Percentiles rank a stretch among this genome's conserved stretches.
Conservation (phyloP, 2,329 filamentous ascomycete species). For the Venturia nashicola region DNA sequence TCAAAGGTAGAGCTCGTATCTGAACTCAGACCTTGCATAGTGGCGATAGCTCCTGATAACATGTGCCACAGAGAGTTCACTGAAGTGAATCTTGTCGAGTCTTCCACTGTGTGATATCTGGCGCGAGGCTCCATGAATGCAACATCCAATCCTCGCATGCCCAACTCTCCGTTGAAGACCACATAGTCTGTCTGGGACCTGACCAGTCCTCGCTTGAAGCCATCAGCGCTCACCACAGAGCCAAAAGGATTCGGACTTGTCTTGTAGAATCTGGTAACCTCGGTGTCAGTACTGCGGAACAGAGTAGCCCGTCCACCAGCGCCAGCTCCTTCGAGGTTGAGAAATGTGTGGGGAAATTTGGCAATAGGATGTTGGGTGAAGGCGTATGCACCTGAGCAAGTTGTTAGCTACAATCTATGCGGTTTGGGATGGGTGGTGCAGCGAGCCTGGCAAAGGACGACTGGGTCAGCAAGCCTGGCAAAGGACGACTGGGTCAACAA, state of each 20-base stretch:
- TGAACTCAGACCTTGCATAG: slow-evolving; percentile 57
- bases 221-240: slow-evolving; percentile 68
- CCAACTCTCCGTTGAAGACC: slow-evolving; percentile 65
- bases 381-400: slow-evolving; percentile 45
- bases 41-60: slow-evolving; percentile 71
- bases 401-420: background rate
- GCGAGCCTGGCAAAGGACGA: background rate
- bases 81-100: slow-evolving; percentile 72
- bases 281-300: slow-evolving; percentile 77
- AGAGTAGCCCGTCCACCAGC: slow-evolving; percentile 79
- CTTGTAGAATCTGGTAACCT: slow-evolving; percentile 70
- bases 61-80: slow-evolving; percentile 75
- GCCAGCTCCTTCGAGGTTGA: slow-evolving; percentile 91
- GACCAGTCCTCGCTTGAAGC: slow-evolving; percentile 67
- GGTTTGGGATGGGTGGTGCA: too few relatives aligned
- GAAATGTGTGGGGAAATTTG: slow-evolving; percentile 70
- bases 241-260: slow-evolving; percentile 67
- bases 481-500: background rate
- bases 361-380: slow-evolving; percentile 76
- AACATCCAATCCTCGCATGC: slow-evolving; percentile 78
- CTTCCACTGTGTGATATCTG: slow-evolving; percentile 82
- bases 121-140: slow-evolving; percentile 81
- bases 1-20: slow-evolving; percentile 56
- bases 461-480: background rate
- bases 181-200: slow-evolving; percentile 83